These are phyloP conservation scores for Acacia melanoxylon DNA, from an alignment of 306 rosid genomes.

Conservation along the genomic window DNA sequence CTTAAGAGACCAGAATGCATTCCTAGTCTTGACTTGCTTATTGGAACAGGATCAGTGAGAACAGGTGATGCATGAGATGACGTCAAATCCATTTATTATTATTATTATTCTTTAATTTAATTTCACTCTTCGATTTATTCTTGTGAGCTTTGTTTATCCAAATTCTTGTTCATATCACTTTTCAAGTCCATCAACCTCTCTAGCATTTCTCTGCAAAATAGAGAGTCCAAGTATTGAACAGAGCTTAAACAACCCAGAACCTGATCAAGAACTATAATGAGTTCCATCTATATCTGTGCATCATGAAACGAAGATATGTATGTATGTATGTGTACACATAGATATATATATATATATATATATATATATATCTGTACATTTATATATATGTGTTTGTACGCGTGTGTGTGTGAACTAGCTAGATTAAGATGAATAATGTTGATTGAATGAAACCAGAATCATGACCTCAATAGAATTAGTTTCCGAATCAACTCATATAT, in stretches of 20 bases:
- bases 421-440: too few species aligned
- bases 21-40: conserved; percentile 81
- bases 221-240: neutral
- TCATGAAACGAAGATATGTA: neutral
- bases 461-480: too few species aligned
- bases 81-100: conserved; percentile 66
- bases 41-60: conserved; percentile 69
- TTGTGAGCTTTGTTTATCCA: conserved; percentile 37
- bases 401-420: too few species aligned
- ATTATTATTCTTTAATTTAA: too few species aligned
- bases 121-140: neutral
- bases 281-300: neutral
- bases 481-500: too few species aligned
- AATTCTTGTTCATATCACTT: neutral
- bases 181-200: conserved; percentile 53
- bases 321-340: too few species aligned
- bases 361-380: too few species aligned
- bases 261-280: neutral
- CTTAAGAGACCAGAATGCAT: conserved; percentile 34
- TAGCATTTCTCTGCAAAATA: neutral
- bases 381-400: too few species aligned
- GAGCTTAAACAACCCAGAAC: conserved; percentile 19
- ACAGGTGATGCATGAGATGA: conserved; percentile 64
- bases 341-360: too few species aligned
- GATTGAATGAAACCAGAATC: too few species aligned